A percentile compares a stretch with the other conserved stretches of the same genome.
phyloP scores from a whole-genome alignment of 1,284 basidiomycete species.

The Marasmius oreades region DNA sequence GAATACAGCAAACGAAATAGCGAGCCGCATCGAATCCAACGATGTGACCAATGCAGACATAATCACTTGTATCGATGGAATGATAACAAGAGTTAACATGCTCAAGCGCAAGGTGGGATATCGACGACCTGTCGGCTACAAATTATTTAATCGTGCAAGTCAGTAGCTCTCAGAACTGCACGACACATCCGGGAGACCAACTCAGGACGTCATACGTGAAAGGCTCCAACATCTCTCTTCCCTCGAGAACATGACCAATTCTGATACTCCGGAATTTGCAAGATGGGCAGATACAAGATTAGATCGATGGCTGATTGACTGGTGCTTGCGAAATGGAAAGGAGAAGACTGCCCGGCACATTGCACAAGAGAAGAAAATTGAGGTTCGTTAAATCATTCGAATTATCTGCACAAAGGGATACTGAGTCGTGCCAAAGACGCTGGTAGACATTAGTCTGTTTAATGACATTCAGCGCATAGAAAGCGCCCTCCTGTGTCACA shows the following conservation, averaged over 20 bases:
- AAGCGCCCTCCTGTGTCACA: conserved; percentile 68
- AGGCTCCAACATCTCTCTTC: conserved; percentile 65
- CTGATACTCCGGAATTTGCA: conserved; percentile 56
- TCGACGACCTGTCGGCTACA: conserved; percentile 5
- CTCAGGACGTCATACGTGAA: conserved; percentile 68
- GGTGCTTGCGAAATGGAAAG: conserved; percentile 77
- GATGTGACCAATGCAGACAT: conserved; percentile 47
- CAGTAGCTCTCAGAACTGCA: conserved; percentile 68
- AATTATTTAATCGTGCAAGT: conserved; percentile 10
- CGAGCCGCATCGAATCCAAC: conserved; percentile 37
- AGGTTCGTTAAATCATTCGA: conserved; percentile 41
- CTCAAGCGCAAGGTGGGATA: conserved; percentile 74
- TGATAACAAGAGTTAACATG: conserved; percentile 72
- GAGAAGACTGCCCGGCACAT: conserved; percentile 67
- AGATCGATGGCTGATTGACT: conserved; percentile 91
- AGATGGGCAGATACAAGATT: conserved; percentile 80
- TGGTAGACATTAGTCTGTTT: conserved; percentile 92
- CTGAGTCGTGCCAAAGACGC: conserved; percentile 44
- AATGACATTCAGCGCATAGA: conserved; percentile 86
- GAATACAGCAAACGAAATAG: conserved; percentile 50
- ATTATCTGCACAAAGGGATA: conserved; percentile 16
- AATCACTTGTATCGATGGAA: conserved; percentile 61
- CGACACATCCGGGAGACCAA: conserved; percentile 58
- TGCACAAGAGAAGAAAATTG: conserved; percentile 67
- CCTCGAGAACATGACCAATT: conserved; percentile 52